These are phyloP conservation scores for Fomitopsis schrenkii DNA, from an alignment of 1,284 basidiomycete species.

Conservation along the genomic window DNA sequence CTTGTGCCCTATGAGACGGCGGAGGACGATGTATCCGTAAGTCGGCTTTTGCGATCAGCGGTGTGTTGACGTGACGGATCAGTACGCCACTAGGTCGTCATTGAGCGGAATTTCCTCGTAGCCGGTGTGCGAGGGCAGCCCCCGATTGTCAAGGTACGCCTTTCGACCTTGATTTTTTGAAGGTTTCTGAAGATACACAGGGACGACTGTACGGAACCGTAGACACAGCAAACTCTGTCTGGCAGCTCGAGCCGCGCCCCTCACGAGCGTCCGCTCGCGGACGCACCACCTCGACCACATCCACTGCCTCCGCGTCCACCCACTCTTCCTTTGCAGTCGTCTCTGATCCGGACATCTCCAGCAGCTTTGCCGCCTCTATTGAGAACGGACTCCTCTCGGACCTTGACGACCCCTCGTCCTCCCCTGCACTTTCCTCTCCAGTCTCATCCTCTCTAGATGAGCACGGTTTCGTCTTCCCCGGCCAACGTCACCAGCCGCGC, in stretches of 20 bases:
- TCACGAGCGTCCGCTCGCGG: constrained; percentile 44
- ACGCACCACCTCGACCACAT: constrained; percentile 68
- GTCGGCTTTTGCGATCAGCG: constrained; percentile 15
- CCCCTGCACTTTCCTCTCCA: constrained; percentile 58
- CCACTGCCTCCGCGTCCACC: constrained; percentile 56
- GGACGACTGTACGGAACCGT: constrained; percentile 67
- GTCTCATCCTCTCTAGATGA: constrained; percentile 53
- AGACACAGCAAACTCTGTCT: constrained; percentile 57
- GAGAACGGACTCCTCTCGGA: constrained; percentile 70
- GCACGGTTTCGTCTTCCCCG: constrained; percentile 10
- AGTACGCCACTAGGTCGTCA: constrained; percentile 47
- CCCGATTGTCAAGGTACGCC: constrained; percentile 63
- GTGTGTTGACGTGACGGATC: not conserved
- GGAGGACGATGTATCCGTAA: constrained; percentile 65
- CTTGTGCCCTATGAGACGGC: constrained; percentile 66
- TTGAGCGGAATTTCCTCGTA: constrained; percentile 65
- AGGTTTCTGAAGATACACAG: constrained; percentile 30
- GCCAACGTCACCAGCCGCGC: constrained; percentile 9
- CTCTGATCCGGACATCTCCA: constrained; percentile 75
- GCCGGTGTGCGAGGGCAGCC: constrained; percentile 66
- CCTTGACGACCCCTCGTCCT: constrained; percentile 52
- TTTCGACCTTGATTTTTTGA: not conserved
- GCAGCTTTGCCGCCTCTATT: constrained; percentile 74
- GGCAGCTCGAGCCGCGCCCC: constrained; percentile 71
- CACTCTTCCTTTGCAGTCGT: constrained; percentile 76